Evolutionary conservation across 139 green algal genomes (phyloP).

Genomic region (Chlorella sp.): DNA sequence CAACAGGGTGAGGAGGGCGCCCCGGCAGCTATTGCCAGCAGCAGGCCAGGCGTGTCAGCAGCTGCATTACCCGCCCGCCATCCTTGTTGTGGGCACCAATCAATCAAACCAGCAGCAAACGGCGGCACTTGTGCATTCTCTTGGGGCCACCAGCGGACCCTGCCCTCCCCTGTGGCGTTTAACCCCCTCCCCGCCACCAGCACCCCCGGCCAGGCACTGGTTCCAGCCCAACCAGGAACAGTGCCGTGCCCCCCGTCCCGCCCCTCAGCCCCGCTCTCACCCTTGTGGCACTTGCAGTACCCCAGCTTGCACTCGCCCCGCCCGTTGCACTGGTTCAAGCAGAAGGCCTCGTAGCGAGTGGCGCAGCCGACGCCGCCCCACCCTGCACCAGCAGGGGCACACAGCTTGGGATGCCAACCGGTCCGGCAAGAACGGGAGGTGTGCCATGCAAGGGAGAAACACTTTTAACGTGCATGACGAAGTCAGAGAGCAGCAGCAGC

Average conservation of each 20-base stretch:
- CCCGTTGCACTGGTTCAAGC: slow-evolving; percentile 64
- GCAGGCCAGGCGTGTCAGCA: not conserved
- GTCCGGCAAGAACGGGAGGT: not conserved
- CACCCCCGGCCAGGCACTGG: no score
- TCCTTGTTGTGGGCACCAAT: no score
- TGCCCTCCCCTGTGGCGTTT: slow-evolving; percentile 33
- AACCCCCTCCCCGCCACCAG: no score
- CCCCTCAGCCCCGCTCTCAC: not conserved
- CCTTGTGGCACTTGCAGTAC: slow-evolving; percentile 55
- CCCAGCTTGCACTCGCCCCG: slow-evolving; percentile 60
- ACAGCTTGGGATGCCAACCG: not conserved
- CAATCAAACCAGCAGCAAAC: no score
- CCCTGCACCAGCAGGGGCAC: not conserved
- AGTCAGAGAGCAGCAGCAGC: not conserved
- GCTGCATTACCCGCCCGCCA: not conserved
- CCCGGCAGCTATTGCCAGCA: not conserved
- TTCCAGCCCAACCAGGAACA: not conserved
- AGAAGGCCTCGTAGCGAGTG: slow-evolving; percentile 31
- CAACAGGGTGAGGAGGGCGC: not conserved
- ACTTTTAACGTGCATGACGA: not conserved
- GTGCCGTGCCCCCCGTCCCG: no score
- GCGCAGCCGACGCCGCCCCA: not conserved
- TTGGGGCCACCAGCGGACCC: not conserved
- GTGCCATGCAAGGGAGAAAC: not conserved
- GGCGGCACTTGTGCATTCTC: no score